Percentiles rank a stretch among this genome's conserved stretches.
Evolutionary conservation across 345 rosid species (phyloP).

Genomic region (Salix caprea): DNA sequence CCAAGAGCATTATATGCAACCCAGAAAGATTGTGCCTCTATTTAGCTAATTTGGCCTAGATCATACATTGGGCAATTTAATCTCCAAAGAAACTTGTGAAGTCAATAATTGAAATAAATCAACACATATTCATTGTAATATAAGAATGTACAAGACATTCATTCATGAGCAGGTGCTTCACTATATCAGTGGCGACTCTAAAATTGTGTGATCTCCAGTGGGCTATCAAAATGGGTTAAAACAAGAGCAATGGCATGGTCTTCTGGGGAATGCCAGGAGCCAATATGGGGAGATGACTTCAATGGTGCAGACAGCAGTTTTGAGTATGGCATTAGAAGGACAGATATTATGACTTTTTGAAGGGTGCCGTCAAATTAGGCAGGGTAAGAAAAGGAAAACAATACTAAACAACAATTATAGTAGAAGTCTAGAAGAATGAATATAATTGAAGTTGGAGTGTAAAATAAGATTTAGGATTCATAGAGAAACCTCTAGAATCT

Average conservation of each 20-base stretch:
- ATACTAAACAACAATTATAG: no score
- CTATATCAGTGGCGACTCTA: background rate
- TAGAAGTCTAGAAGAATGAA: no score
- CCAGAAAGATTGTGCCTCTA: background rate
- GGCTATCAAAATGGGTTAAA: background rate
- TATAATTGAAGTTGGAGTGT: no score
- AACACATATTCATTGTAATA: background rate
- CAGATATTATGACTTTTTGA: no score
- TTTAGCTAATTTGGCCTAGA: background rate
- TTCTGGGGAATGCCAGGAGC: background rate
- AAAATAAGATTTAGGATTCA: no score
- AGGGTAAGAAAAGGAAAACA: no score
- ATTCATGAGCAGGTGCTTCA: background rate
- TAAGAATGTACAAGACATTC: background rate
- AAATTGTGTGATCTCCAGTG: background rate
- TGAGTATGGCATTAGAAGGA: background rate
- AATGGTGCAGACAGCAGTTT: no score
- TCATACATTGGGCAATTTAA: background rate
- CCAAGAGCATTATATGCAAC: background rate
- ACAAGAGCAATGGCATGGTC: background rate
- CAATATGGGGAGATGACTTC: no score
- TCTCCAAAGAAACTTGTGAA: background rate
- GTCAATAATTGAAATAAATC: background rate
- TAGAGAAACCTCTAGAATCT: no score
- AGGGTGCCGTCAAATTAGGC: no score